A percentile compares a stretch with the other conserved stretches of the same genome.
Conservation (phyloP, 2,329 filamentous ascomycete genomes). For the Neoscytalidium dimidiatum region DNA sequence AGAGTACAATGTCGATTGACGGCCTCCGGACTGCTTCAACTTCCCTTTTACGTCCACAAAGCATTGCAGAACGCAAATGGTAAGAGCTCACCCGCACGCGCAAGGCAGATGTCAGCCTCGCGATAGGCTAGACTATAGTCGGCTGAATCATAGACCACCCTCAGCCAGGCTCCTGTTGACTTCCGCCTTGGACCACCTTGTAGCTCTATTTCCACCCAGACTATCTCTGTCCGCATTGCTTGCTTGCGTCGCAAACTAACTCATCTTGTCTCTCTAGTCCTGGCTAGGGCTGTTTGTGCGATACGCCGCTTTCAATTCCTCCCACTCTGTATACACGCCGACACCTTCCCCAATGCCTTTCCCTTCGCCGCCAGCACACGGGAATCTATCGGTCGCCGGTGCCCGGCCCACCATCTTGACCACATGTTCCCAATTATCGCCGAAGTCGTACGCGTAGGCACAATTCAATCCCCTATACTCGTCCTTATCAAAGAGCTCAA, state of each 20-base stretch:
- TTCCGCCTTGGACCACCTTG: neutral
- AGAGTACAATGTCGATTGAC: too few species aligned
- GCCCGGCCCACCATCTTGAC: neutral
- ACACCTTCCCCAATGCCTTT: neutral
- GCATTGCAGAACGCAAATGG: too few species aligned
- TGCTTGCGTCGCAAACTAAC: neutral
- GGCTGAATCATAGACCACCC: neutral
- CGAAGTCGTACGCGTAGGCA: neutral
- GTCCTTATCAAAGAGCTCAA: slow-evolving; percentile 23
- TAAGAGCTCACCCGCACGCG: too few species aligned
- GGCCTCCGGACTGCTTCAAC: too few species aligned
- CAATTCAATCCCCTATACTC: neutral
- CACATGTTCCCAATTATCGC: neutral
- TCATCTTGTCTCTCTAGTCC: neutral
- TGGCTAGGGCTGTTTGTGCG: neutral
- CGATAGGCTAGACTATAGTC: neutral
- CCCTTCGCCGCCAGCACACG: neutral
- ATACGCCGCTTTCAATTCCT: neutral
- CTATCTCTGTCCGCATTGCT: slow-evolving; percentile 4
- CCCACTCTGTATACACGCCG: neutral
- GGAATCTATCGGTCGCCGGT: neutral
- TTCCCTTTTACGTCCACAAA: too few species aligned
- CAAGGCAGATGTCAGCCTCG: too few species aligned
- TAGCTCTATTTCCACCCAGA: neutral
- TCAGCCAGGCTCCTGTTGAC: neutral